phyloP scores from a whole-genome alignment of 352 stramenopile genomes.

The Pythium volutum region DNA sequence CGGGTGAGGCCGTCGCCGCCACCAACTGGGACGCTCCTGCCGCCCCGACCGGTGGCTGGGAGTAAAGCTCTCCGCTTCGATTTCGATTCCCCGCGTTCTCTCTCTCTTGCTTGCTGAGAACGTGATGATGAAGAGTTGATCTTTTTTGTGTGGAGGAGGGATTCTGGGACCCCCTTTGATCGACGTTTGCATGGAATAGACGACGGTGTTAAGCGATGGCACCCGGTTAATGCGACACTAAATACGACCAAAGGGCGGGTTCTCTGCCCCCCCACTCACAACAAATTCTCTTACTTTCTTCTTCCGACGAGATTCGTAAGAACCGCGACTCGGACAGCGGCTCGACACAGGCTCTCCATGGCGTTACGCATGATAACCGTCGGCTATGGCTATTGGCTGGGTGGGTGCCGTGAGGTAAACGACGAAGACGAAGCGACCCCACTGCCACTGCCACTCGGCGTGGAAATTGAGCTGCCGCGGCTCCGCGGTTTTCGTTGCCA shows the following conservation, averaged over 20 bases:
- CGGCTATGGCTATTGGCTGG: no score
- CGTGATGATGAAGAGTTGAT: slow-evolving; percentile 20
- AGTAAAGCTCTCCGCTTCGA: slow-evolving; percentile 46
- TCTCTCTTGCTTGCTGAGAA: slow-evolving; percentile 16
- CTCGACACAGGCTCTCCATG: no score
- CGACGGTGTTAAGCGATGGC: slow-evolving; percentile 92
- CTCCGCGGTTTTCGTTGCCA: no score
- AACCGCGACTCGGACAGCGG: background rate
- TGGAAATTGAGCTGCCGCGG: no score
- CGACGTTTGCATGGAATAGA: slow-evolving; percentile 87
- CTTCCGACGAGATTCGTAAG: background rate
- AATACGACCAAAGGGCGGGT: slow-evolving; percentile 28
- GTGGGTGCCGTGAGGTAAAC: no score
- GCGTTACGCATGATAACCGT: no score
- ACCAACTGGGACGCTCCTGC: slow-evolving; percentile 56
- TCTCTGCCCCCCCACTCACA: background rate
- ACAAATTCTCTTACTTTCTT: background rate
- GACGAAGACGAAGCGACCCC: no score
- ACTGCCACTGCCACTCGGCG: no score
- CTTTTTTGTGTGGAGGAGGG: background rate
- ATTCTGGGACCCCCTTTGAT: background rate
- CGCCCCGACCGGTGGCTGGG: slow-evolving; percentile 60
- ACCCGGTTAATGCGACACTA: slow-evolving; percentile 88
- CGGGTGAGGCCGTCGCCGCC: slow-evolving; percentile 53
- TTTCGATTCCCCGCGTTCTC: slow-evolving; percentile 26